Conservation (phyloP, 768 basidiomycete species). For the Kwoniella botswanensis region DNA sequence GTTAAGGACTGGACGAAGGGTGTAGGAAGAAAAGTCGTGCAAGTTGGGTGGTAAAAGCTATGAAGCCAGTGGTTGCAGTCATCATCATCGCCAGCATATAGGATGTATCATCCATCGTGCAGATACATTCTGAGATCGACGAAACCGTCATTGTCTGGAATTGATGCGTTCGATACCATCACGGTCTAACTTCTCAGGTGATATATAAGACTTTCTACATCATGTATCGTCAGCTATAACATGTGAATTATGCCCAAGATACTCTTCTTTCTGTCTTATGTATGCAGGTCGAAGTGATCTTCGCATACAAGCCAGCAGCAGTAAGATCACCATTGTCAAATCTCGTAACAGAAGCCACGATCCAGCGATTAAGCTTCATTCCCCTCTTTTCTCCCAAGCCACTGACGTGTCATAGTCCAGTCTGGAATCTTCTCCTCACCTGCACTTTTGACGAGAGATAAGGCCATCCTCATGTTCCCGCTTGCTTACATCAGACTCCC, state of each 20-base stretch:
- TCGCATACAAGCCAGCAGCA: not conserved
- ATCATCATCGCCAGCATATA: not conserved
- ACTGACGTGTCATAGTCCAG: not conserved
- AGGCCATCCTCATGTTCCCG: not conserved
- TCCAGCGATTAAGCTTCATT: conserved; percentile 1
- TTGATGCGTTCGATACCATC: no score
- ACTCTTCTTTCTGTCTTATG: no score
- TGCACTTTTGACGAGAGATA: not conserved
- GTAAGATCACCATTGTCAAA: not conserved
- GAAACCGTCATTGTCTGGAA: no score
- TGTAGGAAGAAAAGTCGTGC: conserved; percentile 75
- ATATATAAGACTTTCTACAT: no score
- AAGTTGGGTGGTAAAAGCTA: conserved; percentile 63
- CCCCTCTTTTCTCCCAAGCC: not conserved
- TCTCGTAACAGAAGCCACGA: not conserved
- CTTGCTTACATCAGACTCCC: no score
- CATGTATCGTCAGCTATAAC: no score
- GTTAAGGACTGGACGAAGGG: conserved; percentile 72
- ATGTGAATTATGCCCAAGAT: no score
- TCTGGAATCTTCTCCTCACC: not conserved
- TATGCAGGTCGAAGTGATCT: no score
- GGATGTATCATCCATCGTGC: not conserved
- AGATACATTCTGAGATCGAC: no score
- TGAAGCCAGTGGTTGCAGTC: not conserved
- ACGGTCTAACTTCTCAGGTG: no score